Base-by-base conservation (phyloP, 148 eudicot species). In the Euryodendron excelsum region DNA sequence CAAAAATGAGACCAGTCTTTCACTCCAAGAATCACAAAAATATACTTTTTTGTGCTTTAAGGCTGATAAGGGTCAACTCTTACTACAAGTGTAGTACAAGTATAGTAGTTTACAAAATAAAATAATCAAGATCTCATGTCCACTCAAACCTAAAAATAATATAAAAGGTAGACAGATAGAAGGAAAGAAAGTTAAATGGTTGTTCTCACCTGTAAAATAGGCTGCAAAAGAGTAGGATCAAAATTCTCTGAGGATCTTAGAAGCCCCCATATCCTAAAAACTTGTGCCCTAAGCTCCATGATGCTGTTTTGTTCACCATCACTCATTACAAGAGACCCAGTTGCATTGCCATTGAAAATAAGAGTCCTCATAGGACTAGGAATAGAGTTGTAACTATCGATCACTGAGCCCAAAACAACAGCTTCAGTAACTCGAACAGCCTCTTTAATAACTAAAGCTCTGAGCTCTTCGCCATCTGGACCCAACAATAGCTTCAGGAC, bases 391-490 rank as follows among this genome's bases (percentile, higher is more conserved):
- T 90, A 96, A 47, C 93, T 84, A 75, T 93, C 98, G 79, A 93
- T 84, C 78, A 87, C 80, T 25, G 94, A 84, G 68, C 99, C 98
- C 68, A 96, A 69, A 10, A 89, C 73, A 72, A 96, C 47, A 62
- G 98, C 98, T 89, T 96, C 99, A 66, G 92, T 88, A 47, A 93
- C 95, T 55, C 97, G 91, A 15, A 93, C 89, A 73, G 99, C 87
- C 82, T 96, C 99, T 85, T 83, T 93, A 69, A 88, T 86, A n/a
- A 93, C 97, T 82, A 96, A 86, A 71, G 59, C 79, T 85, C 99
- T 91, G n/a, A 96, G 87, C 60, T 83, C 87, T 85, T 93, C 92
- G 25, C 99, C 99, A 73, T 89, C 98, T 1, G 93, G 88, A 74
- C 92, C 98, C 89, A 96, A 72, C 74, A 96, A 83, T 62, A 96